Percentiles rank a stretch among this genome's conserved stretches.
Evolutionary conservation across 1,284 basidiomycete genomes (phyloP).

Genomic region (Rhizopogon parksii): DNA sequence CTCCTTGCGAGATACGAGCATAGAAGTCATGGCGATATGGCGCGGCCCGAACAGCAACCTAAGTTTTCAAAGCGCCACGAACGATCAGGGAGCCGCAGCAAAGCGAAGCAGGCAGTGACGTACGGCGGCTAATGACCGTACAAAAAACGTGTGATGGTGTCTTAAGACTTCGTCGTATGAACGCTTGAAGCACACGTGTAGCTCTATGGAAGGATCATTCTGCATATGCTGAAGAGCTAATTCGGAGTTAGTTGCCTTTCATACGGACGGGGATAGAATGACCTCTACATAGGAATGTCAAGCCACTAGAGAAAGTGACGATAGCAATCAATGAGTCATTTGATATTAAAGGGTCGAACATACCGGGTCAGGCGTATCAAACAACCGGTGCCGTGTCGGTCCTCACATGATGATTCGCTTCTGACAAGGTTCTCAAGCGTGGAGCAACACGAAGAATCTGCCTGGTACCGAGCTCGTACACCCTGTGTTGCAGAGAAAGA

Average conservation of each 20-base stretch:
- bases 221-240: slow-evolving; percentile 75
- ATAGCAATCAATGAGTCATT: slow-evolving; percentile 1
- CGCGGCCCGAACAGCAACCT: slow-evolving; percentile 93
- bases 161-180: slow-evolving; percentile 82
- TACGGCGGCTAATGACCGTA: slow-evolving; percentile 79
- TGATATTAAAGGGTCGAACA: slow-evolving; percentile 4
- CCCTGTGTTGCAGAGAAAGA: slow-evolving; percentile 46
- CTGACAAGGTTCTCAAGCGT: slow-evolving; percentile 80
- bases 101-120: slow-evolving; percentile 31
- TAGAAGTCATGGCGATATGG: slow-evolving; percentile 87
- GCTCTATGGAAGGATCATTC: slow-evolving; percentile 60
- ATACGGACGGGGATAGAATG: neutral
- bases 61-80: neutral
- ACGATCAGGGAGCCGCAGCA: slow-evolving; percentile 1
- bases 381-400: slow-evolving; percentile 48
- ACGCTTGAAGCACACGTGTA: slow-evolving; percentile 79
- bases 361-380: slow-evolving; percentile 81
- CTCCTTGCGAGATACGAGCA: slow-evolving; percentile 78
- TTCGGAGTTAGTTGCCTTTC: slow-evolving; percentile 14
- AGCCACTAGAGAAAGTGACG: slow-evolving; percentile 46
- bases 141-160: slow-evolving; percentile 79
- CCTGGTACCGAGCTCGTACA: slow-evolving; percentile 66
- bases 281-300: slow-evolving; percentile 67
- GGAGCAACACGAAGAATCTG: slow-evolving; percentile 45
- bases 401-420: slow-evolving; percentile 50